Percentiles rank a stretch among this genome's conserved stretches.
Conservation (phyloP, 179 eudicot genomes). For the Beta corolliflora region DNA sequence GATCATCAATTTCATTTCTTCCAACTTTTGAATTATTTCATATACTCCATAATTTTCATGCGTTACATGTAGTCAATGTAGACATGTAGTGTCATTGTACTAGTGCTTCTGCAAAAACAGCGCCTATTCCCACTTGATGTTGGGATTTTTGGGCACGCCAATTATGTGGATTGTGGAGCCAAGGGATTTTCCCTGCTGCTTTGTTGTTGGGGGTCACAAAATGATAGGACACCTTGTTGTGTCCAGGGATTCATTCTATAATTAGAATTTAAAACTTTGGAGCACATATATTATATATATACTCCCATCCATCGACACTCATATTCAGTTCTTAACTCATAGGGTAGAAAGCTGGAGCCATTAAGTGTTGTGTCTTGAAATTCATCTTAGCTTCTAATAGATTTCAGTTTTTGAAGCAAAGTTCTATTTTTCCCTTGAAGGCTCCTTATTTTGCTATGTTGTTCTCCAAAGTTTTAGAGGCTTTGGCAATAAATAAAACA, state of each 20-base stretch:
- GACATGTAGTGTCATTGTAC: background rate
- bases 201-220: conserved; percentile 5
- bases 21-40: background rate
- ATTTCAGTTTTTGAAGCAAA: too few species aligned
- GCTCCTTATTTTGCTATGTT: too few species aligned
- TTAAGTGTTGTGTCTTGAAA: background rate
- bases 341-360: background rate
- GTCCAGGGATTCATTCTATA: background rate
- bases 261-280: background rate
- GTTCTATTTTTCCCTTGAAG: too few species aligned
- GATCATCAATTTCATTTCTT: too few species aligned
- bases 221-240: background rate
- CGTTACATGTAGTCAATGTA: too few species aligned
- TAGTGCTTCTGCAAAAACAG: background rate
- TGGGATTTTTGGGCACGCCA: background rate
- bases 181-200: background rate
- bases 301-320: conserved; percentile 3
- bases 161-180: conserved; percentile 27
- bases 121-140: conserved; percentile 10
- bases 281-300: background rate
- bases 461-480: too few species aligned
- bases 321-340: background rate
- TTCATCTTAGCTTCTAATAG: background rate
- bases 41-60: background rate
- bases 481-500: too few species aligned